Evolutionary conservation across 441 rosid species (phyloP), one percentile per base, ranked within the genome.

Genomic region (Isatis lusitanica): DNA sequence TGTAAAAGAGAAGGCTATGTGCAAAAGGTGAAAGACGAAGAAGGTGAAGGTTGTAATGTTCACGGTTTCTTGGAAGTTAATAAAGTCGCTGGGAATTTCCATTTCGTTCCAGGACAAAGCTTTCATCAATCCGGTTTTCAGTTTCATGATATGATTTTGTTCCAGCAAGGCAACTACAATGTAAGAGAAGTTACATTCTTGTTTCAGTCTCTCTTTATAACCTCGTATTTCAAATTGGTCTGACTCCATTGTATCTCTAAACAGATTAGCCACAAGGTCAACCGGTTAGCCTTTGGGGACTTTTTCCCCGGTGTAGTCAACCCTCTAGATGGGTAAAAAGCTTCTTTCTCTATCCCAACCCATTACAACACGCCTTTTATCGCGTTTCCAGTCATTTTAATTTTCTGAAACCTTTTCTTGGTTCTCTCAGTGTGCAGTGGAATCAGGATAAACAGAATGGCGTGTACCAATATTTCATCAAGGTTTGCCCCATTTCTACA

Each of bases 21-120:
- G 63, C 90, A 90, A 74, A 93, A 74, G 83, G 87, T 92, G 39
- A 92, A 89, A 81, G 99, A 92, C 56, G 98, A 95, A 81, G 97
- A 89, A 80, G 99, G 99, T 36, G 98, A 95, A 87, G 99, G 99
- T 55, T 92, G 99, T 82, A 92, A 91, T 71, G 64, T 92, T 65
- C 88, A 92, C 66, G 98, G 99, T 35, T 92, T 87, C 82, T 81
- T 95, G 76, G 98, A 91, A 86, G 97, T 92, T 57, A 95, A 91
- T 56, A 95, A 92, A 85, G 97, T 95, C 51, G 99, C 99, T 33
- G 99, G 98, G 61, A 92, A 91, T 77, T 91, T 92, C 64, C 97
- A 95, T 79, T 95, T 95, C 75, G 86, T 96, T 58, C 97, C 98
- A 68, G 99, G 98, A 53, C 88, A 92, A 83, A 95, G 98, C 86